Conservation (phyloP, 75 land plant genomes). For the Adiantum capillusveneris region DNA sequence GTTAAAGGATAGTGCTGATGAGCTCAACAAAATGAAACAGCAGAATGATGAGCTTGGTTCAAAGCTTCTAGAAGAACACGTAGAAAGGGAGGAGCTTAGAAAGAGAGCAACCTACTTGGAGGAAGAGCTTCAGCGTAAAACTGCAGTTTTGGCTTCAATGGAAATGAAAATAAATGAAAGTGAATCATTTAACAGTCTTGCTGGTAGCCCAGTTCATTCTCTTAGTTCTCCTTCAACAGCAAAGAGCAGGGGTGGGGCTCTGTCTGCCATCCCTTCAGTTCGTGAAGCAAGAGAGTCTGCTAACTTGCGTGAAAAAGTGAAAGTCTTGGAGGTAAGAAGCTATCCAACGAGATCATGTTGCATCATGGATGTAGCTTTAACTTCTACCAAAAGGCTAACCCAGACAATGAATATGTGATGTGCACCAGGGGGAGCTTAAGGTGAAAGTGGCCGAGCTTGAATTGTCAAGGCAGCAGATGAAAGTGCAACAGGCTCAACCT, state of each 20-base stretch:
- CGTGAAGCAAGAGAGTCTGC: neutral
- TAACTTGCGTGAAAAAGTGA: neutral
- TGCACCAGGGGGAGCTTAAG: slow-evolving; percentile 45
- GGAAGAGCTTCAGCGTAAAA: slow-evolving; percentile 43
- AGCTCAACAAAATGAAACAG: slow-evolving; percentile 8
- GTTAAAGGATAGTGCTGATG: slow-evolving; percentile 21
- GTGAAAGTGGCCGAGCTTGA: slow-evolving; percentile 42
- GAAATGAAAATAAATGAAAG: slow-evolving; percentile 35
- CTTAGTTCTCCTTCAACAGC: no score
- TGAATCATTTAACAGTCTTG: slow-evolving; percentile 18
- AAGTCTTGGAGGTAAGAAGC: neutral
- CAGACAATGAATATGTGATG: neutral
- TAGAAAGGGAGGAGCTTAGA: slow-evolving; percentile 46
- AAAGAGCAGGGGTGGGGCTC: no score
- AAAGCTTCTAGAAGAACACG: slow-evolving; percentile 29
- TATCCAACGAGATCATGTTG: neutral
- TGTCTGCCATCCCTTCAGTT: neutral
- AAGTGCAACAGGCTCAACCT: slow-evolving; percentile 47
- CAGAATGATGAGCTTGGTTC: slow-evolving; percentile 31
- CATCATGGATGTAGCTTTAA: neutral
- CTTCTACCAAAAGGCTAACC: neutral
- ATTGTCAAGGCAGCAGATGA: slow-evolving; percentile 21
- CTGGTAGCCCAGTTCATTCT: no score
- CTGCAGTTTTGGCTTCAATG: slow-evolving; percentile 18
- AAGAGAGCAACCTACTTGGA: slow-evolving; percentile 37